Evolutionary conservation across 306 rosid species (phyloP), one percentile per base, ranked within the genome.

Genomic region (Heteromeles arbutifolia): DNA sequence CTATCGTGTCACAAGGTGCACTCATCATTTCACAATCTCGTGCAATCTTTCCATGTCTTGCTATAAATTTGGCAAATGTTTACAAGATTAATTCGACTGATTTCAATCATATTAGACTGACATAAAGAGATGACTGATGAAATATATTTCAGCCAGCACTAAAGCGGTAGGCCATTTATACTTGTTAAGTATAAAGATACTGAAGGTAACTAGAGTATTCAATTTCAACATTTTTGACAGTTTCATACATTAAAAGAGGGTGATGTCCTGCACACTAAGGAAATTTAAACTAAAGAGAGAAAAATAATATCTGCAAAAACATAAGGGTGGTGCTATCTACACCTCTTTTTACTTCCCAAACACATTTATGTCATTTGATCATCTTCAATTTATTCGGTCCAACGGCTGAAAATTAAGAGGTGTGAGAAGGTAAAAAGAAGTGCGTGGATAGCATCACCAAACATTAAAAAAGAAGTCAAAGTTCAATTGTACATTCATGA

Each of bases 21-120:
- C 84, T 79, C 97, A 91, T 79, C 97, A 91, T 84, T 74, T 85
- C 96, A 18, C 70, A 82, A 82, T 89, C 90, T 84, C 82, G 87
- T 3, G 85, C 90, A 25, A 88, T 85, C 81, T 80, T 88, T 56
- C 96, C 97, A 29, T 96, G 93, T 89, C 96, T 85, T 65, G 93
- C 98, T 91, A 91, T 74, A 63, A 78, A 32, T 66, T 56, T 56
- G 53, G 17, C 53, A 45, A 45, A 45, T 13, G 52, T 13, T 43
- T 59, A 59, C 31, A 59, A 59, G 37, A 32, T 32, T 22, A 24
- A 24, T 59, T 12, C 26, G 31, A 45, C 52, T 0, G 13, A 59
- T 24, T 59, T 59, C 65, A 59, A 59, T 25, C 25, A 58, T 24
- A 58, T 24, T 24, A 58, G 65, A 58, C 18, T 58, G 3, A 22